A percentile compares a stretch with the other conserved stretches of the same genome.
phyloP scores from a whole-genome alignment of 495 filamentous ascomycete species.

The Pseudomonodictys pantanalensis region DNA sequence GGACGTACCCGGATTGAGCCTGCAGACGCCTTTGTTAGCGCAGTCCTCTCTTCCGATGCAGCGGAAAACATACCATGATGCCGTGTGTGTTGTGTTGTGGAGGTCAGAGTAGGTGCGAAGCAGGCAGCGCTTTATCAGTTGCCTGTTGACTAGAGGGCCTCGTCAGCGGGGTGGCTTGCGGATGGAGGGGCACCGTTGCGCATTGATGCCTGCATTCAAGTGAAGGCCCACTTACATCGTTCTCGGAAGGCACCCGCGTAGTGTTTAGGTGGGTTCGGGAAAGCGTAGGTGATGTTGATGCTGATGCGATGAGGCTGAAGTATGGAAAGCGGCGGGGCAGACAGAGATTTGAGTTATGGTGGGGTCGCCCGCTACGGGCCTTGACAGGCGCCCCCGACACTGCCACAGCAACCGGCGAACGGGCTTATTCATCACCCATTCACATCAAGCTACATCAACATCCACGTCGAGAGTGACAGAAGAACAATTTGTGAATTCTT shows the following conservation, averaged over 20 bases:
- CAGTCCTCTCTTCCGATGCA: background rate
- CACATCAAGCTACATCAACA: no score
- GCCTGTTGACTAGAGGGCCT: constrained; percentile 24
- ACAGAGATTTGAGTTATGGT: constrained; percentile 5
- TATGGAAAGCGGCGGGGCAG: background rate
- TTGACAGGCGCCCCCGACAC: background rate
- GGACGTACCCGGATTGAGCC: constrained; percentile 69
- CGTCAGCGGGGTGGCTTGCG: constrained; percentile 27
- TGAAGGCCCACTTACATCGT: constrained; percentile 17
- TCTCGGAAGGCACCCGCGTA: background rate
- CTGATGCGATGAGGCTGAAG: constrained; percentile 17
- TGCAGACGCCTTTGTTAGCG: constrained; percentile 28
- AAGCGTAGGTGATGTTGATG: background rate
- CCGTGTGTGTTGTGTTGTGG: constrained; percentile 8
- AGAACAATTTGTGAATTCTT: constrained; percentile 5
- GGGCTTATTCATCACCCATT: no score
- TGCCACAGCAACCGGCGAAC: no score
- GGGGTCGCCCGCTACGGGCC: constrained; percentile 2
- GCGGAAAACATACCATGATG: constrained; percentile 28
- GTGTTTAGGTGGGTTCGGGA: background rate
- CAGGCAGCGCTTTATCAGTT: constrained; percentile 33
- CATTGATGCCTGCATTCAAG: constrained; percentile 3
- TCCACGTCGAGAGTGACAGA: background rate
- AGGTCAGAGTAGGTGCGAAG: background rate
- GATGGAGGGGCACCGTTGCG: no score